Evolutionary conservation across 495 filamentous ascomycete species (phyloP), one percentile per base, ranked within the genome.

Genomic region (Penicillium cosmopolitanum): DNA sequence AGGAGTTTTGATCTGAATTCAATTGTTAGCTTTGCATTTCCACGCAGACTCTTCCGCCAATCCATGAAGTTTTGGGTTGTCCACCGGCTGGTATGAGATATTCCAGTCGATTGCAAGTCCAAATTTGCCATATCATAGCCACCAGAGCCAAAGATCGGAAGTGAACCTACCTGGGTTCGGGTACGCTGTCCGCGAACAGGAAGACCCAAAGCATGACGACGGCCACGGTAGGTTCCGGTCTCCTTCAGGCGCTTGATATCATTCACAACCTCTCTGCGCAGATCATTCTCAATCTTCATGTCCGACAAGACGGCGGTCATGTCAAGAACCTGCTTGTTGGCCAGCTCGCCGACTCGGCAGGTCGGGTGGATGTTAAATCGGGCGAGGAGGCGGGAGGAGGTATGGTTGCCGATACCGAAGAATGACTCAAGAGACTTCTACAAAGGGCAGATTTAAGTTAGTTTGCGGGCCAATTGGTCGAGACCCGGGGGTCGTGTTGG

Each of bases 251-350:
- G 82, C 66, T 82, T 83, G 64, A 98, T 96, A 68, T 98, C 91
- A 33, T 96, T 92, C 63, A 85, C 75, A 42, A 96, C 64, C 53
- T 90, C 79, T 71, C 87, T 81, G 68, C 86, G 79, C 58, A 96
- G 79, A 63, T 98, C 93, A 66, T 90, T 96, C 72, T 98, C 96
- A 60, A 96, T 92, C 43, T 88, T 96, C 93, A 98, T 93, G 11
- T 86, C 87, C 7, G 93, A 90, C 40, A 98, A 80, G 66, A 93
- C 90, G 43, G 87, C 86, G n/a, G 85, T 91, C 55, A 98, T 80
- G 50, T 90, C 87, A 18, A 88, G 84, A 58, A 96, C 77, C 58
- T 89, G 89, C 69, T 89, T 86, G 58, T 84, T 84, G 52, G 80
- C 77, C 10, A 98, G 77, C 3, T 82, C 79, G 69, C 88, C 87